Evolutionary conservation across 495 filamentous ascomycete genomes (phyloP).

Genomic region (Penicillium lividum): DNA sequence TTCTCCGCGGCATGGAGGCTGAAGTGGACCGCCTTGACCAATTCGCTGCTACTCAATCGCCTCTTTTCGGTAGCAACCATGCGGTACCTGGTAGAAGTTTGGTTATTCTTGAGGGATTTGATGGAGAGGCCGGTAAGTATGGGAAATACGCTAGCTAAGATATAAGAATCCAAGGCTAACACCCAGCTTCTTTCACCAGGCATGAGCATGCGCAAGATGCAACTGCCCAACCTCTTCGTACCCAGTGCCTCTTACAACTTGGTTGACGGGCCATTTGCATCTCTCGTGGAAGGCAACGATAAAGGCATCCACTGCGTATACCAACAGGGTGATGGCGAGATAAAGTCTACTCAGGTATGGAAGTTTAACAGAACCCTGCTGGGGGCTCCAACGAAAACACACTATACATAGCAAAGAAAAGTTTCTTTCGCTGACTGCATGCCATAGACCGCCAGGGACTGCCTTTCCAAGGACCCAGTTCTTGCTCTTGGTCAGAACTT

Average conservation of each 20-base stretch:
- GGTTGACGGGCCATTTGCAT: slow-evolving; percentile 14
- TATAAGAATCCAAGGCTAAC: slow-evolving; percentile 8
- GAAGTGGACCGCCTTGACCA: slow-evolving; percentile 49
- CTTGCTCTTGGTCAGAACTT: slow-evolving; percentile 14
- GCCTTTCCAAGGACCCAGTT: slow-evolving; percentile 26
- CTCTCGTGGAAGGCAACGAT: slow-evolving; percentile 10
- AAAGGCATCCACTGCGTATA: slow-evolving; percentile 26
- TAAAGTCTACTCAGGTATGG: slow-evolving; percentile 22
- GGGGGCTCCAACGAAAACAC: background rate
- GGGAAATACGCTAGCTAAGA: background rate
- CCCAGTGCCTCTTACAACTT: slow-evolving; percentile 12
- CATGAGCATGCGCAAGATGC: slow-evolving; percentile 21
- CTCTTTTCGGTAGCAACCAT: slow-evolving; percentile 39
- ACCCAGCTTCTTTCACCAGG: slow-evolving; percentile 9
- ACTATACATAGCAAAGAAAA: background rate
- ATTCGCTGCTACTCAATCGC: slow-evolving; percentile 41
- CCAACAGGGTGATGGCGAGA: slow-evolving; percentile 4
- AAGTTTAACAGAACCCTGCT: background rate
- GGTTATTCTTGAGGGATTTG: slow-evolving; percentile 51
- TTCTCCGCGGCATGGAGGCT: slow-evolving; percentile 46
- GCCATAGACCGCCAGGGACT: slow-evolving; percentile 22
- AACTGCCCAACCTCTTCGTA: slow-evolving; percentile 24
- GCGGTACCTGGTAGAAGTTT: slow-evolving; percentile 33
- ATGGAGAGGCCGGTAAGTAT: slow-evolving; percentile 41
- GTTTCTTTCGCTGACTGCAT: background rate